Conservation (phyloP, 2,329 filamentous ascomycete genomes). For the Mollisiaceae sp. region DNA sequence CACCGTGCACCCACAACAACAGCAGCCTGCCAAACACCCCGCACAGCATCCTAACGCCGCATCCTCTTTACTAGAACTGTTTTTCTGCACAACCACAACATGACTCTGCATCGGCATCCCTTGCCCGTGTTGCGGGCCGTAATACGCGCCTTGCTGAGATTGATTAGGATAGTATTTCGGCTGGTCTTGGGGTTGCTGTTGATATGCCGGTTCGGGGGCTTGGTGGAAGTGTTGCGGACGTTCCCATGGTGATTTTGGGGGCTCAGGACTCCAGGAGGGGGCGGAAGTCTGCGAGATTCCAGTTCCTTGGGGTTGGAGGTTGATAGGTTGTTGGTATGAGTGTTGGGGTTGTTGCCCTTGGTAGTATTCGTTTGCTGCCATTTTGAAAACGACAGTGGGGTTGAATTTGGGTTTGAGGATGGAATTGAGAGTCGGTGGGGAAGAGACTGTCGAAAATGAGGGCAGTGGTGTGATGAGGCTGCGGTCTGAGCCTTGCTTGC, state of each 20-base stretch:
- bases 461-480: slow-evolving; percentile 1
- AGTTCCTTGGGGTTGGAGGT: neutral
- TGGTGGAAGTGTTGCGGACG: neutral
- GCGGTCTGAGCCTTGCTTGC: neutral
- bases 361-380: neutral
- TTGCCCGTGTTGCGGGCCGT: neutral
- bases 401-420: neutral
- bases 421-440: neutral
- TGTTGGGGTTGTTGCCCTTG: neutral
- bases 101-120: neutral
- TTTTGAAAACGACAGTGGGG: neutral
- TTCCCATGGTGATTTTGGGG: slow-evolving; percentile 3
- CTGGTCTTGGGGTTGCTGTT: neutral
- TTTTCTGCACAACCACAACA: slow-evolving; percentile 11
- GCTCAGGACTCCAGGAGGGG: neutral
- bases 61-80: slow-evolving; percentile 6
- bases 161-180: slow-evolving; percentile 1
- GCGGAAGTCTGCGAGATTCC: neutral
- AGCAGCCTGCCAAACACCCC: slow-evolving; percentile 16
- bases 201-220: neutral
- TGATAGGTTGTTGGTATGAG: neutral
- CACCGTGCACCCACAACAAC: slow-evolving; percentile 23
- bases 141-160: neutral
- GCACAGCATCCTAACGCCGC: slow-evolving; percentile 18
- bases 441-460: neutral